Percentiles rank a stretch among this genome's conserved stretches.
Conservation (phyloP, 306 rosid species). For the Casuarina equisetifolia region DNA sequence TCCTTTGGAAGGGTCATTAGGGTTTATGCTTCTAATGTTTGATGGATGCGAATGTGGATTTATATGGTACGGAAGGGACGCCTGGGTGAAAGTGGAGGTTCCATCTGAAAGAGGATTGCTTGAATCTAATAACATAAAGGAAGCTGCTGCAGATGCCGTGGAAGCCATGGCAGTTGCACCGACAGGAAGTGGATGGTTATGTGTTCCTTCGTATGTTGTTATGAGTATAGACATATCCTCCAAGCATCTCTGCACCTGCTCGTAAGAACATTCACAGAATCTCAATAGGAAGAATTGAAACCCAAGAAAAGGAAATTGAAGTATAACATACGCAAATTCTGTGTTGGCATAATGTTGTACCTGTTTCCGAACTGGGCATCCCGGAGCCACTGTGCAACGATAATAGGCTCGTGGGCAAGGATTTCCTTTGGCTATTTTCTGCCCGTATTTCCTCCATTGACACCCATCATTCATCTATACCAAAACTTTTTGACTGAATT, state of each 20-base stretch:
- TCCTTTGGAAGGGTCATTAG: constrained; percentile 61
- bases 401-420: constrained; percentile 97
- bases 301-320: neutral
- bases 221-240: constrained; percentile 96
- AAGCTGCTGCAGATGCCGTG: constrained; percentile 61
- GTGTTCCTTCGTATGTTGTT: constrained; percentile 96
- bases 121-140: constrained; percentile 68
- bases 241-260: constrained; percentile 87
- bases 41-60: constrained; percentile 21
- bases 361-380: constrained; percentile 94
- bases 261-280: neutral
- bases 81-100: constrained; percentile 37
- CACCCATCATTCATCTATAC: constrained; percentile 91
- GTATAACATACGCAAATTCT: neutral
- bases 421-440: constrained; percentile 87
- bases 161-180: constrained; percentile 98
- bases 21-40: constrained; percentile 37
- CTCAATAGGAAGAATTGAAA: neutral
- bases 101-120: constrained; percentile 38
- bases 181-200: constrained; percentile 91
- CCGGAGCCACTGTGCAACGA: constrained; percentile 88
- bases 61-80: constrained; percentile 25
- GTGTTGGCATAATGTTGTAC: constrained; percentile 26
- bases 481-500: neutral
- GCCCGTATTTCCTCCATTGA: constrained; percentile 98